Conservation (phyloP, 352 stramenopile species). For the Globisporangium carolinianum region DNA sequence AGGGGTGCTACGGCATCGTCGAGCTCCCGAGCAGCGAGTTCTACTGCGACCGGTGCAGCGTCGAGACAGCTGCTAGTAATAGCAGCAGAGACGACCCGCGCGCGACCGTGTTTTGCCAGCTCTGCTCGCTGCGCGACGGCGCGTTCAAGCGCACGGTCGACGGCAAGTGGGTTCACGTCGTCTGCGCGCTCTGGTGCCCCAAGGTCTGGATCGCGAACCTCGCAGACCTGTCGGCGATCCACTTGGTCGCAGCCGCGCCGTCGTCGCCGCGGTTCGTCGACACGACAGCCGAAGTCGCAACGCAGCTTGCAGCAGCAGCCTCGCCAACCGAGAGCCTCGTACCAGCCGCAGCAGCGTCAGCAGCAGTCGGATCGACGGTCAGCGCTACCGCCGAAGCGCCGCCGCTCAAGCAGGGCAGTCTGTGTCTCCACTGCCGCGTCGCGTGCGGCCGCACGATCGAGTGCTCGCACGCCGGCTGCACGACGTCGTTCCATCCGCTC, state of each 20-base stretch:
- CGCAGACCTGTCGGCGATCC: slow-evolving; percentile 70
- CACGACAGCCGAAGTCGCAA: slow-evolving; percentile 43
- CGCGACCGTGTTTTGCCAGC: slow-evolving; percentile 67
- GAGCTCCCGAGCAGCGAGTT: slow-evolving; percentile 84
- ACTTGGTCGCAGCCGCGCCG: slow-evolving; percentile 35
- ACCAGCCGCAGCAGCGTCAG: background rate
- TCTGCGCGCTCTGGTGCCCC: slow-evolving; percentile 86
- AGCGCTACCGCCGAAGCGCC: background rate
- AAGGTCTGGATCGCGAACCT: slow-evolving; percentile 84
- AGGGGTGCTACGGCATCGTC: slow-evolving; percentile 83
- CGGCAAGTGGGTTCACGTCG: slow-evolving; percentile 84
- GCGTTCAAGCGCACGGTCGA: slow-evolving; percentile 85
- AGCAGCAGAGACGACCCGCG: slow-evolving; percentile 44
- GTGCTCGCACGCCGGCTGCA: slow-evolving; percentile 49
- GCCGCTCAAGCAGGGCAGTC: slow-evolving; percentile 26
- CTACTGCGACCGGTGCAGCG: slow-evolving; percentile 81
- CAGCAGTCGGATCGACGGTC: slow-evolving; percentile 2
- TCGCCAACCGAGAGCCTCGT: slow-evolving; percentile 7
- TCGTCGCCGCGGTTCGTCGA: slow-evolving; percentile 46
- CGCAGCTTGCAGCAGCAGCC: slow-evolving; percentile 15
- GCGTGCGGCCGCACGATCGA: slow-evolving; percentile 68
- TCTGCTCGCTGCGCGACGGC: slow-evolving; percentile 79
- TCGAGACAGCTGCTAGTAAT: slow-evolving; percentile 9
- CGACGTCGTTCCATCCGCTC: slow-evolving; percentile 71
- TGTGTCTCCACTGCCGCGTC: slow-evolving; percentile 71